phyloP scores from a whole-genome alignment of 257 asterid species.

The Osmanthus fragrans region DNA sequence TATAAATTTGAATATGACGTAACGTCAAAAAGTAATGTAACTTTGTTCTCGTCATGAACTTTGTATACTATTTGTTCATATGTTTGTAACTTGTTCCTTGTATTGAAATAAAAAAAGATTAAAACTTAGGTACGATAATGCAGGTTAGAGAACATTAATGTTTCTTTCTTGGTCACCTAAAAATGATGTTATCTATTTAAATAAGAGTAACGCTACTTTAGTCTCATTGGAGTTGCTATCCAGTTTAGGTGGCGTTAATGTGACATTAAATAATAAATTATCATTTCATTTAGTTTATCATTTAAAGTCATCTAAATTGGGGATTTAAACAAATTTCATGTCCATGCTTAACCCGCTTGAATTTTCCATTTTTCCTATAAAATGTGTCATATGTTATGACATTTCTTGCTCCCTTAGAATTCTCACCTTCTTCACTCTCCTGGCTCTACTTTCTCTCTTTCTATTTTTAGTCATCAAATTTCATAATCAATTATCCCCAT shows the following conservation, averaged over 20 bases:
- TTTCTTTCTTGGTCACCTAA: background rate
- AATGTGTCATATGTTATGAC: background rate
- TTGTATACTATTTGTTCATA: no score
- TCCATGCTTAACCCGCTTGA: slow-evolving; percentile 1
- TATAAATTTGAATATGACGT: no score
- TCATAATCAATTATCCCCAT: background rate
- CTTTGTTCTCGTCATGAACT: no score
- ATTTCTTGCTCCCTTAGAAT: background rate
- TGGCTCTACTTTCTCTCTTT: background rate
- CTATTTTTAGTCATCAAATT: background rate
- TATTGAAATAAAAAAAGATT: no score
- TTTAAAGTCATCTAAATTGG: no score
- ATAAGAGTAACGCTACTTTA: no score
- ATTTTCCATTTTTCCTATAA: background rate
- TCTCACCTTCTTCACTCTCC: background rate
- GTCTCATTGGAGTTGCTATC: no score
- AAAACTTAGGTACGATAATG: background rate
- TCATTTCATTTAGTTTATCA: no score
- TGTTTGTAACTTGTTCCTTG: background rate
- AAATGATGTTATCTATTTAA: background rate
- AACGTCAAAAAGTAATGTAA: no score
- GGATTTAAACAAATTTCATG: background rate
- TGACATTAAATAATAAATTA: no score
- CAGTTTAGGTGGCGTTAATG: no score
- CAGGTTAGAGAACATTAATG: background rate